Conservation (phyloP, 257 asterid genomes). For the Solanum boliviense region DNA sequence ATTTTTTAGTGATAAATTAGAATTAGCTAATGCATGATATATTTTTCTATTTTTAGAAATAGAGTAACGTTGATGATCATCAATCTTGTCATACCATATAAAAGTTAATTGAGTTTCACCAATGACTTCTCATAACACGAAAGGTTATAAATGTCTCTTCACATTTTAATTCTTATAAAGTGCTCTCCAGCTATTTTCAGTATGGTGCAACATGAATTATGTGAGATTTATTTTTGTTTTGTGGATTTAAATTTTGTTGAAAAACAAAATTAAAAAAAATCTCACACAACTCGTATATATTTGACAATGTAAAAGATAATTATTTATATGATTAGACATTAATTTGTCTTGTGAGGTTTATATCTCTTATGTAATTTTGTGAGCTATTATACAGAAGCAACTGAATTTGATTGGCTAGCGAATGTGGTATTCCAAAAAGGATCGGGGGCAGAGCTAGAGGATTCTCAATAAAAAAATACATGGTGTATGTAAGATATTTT, state of each 20-base stretch:
- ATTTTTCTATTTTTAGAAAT: neutral
- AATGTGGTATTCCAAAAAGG: neutral
- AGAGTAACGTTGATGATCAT: neutral
- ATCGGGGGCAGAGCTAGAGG: too few species aligned
- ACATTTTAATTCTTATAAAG: neutral
- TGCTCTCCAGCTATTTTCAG: neutral
- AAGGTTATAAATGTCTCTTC: neutral
- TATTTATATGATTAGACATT: neutral
- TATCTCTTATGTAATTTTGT: too few species aligned
- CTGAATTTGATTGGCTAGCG: neutral
- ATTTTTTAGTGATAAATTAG: neutral
- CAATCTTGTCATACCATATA: neutral
- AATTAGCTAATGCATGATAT: neutral
- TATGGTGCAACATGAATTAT: neutral
- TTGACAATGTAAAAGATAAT: neutral
- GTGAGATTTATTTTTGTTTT: neutral
- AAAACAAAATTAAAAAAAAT: too few species aligned
- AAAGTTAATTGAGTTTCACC: neutral
- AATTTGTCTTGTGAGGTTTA: too few species aligned
- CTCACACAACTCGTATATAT: neutral
- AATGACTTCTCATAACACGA: neutral
- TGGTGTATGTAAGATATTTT: neutral
- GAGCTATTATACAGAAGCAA: neutral
- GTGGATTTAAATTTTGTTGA: neutral
- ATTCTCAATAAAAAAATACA: too few species aligned